Evolutionary conservation across 2,329 filamentous ascomycete species (phyloP), one percentile per base, ranked within the genome.

Genomic region (Sarocladiaceae sp.): DNA sequence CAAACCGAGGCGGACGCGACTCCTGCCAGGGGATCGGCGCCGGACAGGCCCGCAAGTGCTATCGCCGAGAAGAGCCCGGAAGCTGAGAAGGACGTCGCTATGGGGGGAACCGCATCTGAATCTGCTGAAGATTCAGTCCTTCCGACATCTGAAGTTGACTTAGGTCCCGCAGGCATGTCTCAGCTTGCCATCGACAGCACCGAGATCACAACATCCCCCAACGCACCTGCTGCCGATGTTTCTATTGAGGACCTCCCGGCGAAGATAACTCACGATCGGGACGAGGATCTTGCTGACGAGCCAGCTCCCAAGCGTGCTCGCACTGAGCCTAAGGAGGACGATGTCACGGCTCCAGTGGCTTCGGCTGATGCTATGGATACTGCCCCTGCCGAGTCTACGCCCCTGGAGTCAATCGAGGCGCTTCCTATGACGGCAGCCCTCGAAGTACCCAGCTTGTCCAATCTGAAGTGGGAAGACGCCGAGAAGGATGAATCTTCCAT

Each of bases 241-340:
- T 61, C 68, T 32, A 79, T 80, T 75, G 58, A 61, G n/a, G 77
- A 80, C 50, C 74, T 67, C 2, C 68, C 74, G 0, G 65, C 67
- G 27, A 91, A 90, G 64, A 58, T 84, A 11, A 73, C 87, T 2
- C 81, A 88, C 10, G 84, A 83, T 52, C 82, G 90, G 12, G 88
- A 95, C 47, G 82, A 88, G 4, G 88, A 95, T 51, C 69, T 70
- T 1, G 67, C 67, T 12, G 60, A 70, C 10, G 78, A 88, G 51
- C 88, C 83, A 44, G 78, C 78, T 13, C 78, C 88, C 1, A 96
- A 96, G 69, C 82, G 90, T 20, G 80, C 86, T 29, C 91, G 83
- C 65, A 85, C 87, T 0, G 84, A 85, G 13, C 69, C 70, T 11
- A 68, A 72, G 33, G 65, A 66, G 1, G 67, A 69, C 24, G 62